Conservation (phyloP, 2,329 filamentous ascomycete genomes). For the Microdochium trichocladiopsis region DNA sequence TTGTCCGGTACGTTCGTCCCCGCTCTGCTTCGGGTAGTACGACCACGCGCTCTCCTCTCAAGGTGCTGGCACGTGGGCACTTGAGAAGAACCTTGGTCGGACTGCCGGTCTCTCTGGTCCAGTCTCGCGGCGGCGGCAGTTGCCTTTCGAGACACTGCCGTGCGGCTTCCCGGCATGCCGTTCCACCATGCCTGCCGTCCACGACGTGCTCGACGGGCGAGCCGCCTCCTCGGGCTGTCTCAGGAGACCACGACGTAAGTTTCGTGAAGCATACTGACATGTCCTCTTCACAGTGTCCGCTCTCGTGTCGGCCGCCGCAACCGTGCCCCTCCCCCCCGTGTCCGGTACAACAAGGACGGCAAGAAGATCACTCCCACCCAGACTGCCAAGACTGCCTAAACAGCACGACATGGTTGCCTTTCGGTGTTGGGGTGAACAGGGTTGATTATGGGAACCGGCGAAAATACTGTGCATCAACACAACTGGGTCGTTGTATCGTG, state of each 20-base stretch:
- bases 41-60: conserved; percentile 32
- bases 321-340: conserved; percentile 93
- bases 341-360: conserved; percentile 99
- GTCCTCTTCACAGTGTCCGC: conserved; percentile 65
- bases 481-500: neutral
- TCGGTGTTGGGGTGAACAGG: conserved; percentile 7
- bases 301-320: conserved; percentile 96
- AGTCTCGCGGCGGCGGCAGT: neutral
- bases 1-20: conserved; percentile 87
- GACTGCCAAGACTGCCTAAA: conserved; percentile 55
- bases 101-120: conserved; percentile 14
- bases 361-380: conserved; percentile 97
- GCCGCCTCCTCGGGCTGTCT: conserved; percentile 2
- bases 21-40: conserved; percentile 39
- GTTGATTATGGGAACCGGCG: conserved; percentile 4
- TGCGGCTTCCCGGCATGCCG: neutral
- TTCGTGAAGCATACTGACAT: conserved; percentile 29
- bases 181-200: neutral
- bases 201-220: neutral
- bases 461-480: neutral
- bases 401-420: conserved; percentile 13
- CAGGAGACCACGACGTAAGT: conserved; percentile 10
- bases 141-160: neutral
- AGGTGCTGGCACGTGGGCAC: conserved; percentile 28
- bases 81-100: conserved; percentile 55